phyloP scores from a whole-genome alignment of 2,329 filamentous ascomycete genomes.

The Dactylellina parvicollis region DNA sequence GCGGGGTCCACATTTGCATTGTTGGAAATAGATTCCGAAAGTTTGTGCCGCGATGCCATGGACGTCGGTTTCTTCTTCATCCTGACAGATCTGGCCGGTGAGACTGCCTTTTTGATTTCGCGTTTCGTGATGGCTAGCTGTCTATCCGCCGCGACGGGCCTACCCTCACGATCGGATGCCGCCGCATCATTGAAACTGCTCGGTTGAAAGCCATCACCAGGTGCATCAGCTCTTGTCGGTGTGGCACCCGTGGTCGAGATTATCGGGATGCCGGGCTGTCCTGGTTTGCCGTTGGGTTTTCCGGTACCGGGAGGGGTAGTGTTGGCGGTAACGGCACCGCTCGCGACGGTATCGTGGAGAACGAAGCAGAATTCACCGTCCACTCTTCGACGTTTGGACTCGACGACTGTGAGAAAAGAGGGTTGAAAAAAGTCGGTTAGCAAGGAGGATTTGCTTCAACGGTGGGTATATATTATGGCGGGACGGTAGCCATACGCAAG shows the following conservation, averaged over 20 bases:
- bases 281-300: constrained; percentile 16
- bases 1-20: constrained; percentile 14
- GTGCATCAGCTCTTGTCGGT: constrained; percentile 11
- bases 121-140: constrained; percentile 29
- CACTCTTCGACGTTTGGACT: constrained; percentile 51
- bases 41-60: constrained; percentile 19
- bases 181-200: constrained; percentile 24
- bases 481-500: constrained; percentile 51
- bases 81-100: constrained; percentile 47
- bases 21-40: constrained; percentile 43
- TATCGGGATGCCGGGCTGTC: constrained; percentile 21
- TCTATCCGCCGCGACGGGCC: constrained; percentile 42
- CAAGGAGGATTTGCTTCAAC: constrained; percentile 5
- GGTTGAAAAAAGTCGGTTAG: constrained; percentile 3
- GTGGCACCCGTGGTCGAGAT: constrained; percentile 8
- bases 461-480: not conserved
- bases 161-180: constrained; percentile 44
- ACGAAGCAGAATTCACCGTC: constrained; percentile 53
- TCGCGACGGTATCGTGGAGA: constrained; percentile 44
- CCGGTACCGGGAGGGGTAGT: constrained; percentile 4
- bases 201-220: constrained; percentile 13
- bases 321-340: constrained; percentile 9
- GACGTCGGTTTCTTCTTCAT: constrained; percentile 49
- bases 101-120: constrained; percentile 51
- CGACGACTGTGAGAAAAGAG: constrained; percentile 29